Evolutionary conservation across 2,329 filamentous ascomycete genomes (phyloP).

Genomic region (Pochonia chlamydosporia): DNA sequence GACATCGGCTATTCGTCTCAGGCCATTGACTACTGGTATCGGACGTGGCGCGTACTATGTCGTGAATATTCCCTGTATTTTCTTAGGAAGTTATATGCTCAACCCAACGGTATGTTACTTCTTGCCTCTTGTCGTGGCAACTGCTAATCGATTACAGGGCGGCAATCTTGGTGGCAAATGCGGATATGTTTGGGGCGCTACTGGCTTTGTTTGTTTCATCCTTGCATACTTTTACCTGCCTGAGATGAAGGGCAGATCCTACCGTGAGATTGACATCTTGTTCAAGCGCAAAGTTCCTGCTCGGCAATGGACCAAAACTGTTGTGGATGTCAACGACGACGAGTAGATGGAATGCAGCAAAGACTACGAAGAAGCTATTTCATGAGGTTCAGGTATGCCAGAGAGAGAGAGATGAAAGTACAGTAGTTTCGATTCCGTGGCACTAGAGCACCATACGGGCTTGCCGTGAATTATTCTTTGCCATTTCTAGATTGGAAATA

Average conservation of each 20-base stretch:
- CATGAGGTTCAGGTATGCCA: no score
- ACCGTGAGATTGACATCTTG: constrained; percentile 41
- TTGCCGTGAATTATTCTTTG: no score
- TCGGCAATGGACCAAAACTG: constrained; percentile 15
- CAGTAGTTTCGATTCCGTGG: no score
- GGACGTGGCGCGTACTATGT: constrained; percentile 35
- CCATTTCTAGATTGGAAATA: no score
- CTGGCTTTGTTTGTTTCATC: constrained; percentile 27
- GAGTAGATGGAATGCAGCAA: constrained; percentile 1
- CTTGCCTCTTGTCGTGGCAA: no score
- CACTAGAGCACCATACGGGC: no score
- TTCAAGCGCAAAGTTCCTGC: constrained; percentile 23
- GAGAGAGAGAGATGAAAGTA: no score
- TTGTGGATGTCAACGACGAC: constrained; percentile 8
- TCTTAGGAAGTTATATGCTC: constrained; percentile 31
- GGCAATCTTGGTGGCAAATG: constrained; percentile 39
- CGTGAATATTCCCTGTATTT: constrained; percentile 36
- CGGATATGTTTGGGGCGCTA: constrained; percentile 40
- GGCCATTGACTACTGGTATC: constrained; percentile 31
- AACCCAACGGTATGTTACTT: constrained; percentile 24
- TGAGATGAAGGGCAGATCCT: constrained; percentile 44
- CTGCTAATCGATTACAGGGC: neutral
- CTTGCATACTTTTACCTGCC: constrained; percentile 41
- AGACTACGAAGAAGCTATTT: no score
- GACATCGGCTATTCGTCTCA: constrained; percentile 35